A percentile compares a stretch with the other conserved stretches of the same genome.
Conservation (phyloP, 345 rosid species). For the Reutealis trisperma region DNA sequence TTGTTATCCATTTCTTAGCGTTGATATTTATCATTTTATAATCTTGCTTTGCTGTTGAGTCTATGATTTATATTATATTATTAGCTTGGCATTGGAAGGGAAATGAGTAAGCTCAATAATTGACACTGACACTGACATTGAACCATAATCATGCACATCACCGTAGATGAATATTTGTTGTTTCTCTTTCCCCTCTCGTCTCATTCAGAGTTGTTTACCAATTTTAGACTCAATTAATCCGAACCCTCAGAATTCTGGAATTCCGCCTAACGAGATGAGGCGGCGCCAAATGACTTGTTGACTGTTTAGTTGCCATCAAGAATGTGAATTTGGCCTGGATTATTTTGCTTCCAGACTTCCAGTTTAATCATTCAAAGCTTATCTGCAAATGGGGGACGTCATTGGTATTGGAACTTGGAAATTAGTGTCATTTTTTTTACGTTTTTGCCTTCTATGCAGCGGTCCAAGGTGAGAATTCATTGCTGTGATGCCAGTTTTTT, state of each 20-base stretch:
- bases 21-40: background rate
- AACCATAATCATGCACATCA: background rate
- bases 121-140: background rate
- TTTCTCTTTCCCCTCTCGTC: background rate
- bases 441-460: constrained; percentile 10
- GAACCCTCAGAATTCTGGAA: background rate
- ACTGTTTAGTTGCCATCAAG: constrained; percentile 15
- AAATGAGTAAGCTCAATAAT: constrained; percentile 4
- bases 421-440: constrained; percentile 7
- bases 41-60: constrained; percentile 7
- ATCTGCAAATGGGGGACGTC: constrained; percentile 23
- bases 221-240: background rate
- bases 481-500: constrained; percentile 20
- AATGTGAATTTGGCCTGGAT: background rate
- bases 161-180: background rate
- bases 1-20: background rate
- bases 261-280: constrained; percentile 17
- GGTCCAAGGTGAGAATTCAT: constrained; percentile 16
- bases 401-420: constrained; percentile 32
- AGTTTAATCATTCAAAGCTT: constrained; percentile 9
- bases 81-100: background rate
- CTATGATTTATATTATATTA: background rate
- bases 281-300: constrained; percentile 19
- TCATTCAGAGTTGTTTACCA: background rate
- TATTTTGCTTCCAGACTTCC: background rate